Percentiles rank a stretch among this genome's conserved stretches.
Conservation (phyloP, 2,329 filamentous ascomycete species). For the Colletotrichum karsti region DNA sequence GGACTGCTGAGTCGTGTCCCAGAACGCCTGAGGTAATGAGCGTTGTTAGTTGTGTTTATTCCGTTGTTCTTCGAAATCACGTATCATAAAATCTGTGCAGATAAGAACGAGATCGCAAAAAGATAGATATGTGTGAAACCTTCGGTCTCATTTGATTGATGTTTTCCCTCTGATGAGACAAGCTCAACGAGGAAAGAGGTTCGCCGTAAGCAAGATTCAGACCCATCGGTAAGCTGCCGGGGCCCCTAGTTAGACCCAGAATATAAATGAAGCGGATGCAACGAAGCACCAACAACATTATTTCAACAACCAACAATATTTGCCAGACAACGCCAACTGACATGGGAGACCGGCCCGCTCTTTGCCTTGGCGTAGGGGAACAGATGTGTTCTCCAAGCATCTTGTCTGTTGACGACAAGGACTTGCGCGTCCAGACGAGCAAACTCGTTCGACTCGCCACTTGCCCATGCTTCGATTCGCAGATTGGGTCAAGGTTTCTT, state of each 20-base stretch:
- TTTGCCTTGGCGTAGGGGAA: background rate
- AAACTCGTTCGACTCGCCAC: background rate
- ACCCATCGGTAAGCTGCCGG: background rate
- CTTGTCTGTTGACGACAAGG: background rate
- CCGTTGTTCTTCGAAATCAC: too few species aligned
- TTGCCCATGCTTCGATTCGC: too few species aligned
- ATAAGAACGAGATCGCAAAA: too few species aligned
- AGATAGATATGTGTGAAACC: too few species aligned
- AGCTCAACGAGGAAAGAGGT: too few species aligned
- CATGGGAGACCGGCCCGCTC: background rate
- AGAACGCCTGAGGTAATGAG: too few species aligned
- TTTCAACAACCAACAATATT: background rate
- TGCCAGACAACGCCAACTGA: background rate
- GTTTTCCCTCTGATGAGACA: too few species aligned
- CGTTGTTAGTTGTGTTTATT: too few species aligned
- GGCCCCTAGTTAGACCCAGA: background rate
- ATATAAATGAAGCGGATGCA: background rate
- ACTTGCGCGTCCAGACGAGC: background rate
- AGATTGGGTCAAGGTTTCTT: too few species aligned
- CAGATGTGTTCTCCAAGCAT: background rate
- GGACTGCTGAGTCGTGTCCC: background rate
- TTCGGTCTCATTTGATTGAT: too few species aligned
- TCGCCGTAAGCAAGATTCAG: background rate
- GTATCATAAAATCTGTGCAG: too few species aligned
- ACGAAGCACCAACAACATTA: background rate